Percentiles rank a stretch among this genome's conserved stretches.
Evolutionary conservation across 2,329 filamentous ascomycete genomes (phyloP).

Genomic region (Colletotrichum coccodes): DNA sequence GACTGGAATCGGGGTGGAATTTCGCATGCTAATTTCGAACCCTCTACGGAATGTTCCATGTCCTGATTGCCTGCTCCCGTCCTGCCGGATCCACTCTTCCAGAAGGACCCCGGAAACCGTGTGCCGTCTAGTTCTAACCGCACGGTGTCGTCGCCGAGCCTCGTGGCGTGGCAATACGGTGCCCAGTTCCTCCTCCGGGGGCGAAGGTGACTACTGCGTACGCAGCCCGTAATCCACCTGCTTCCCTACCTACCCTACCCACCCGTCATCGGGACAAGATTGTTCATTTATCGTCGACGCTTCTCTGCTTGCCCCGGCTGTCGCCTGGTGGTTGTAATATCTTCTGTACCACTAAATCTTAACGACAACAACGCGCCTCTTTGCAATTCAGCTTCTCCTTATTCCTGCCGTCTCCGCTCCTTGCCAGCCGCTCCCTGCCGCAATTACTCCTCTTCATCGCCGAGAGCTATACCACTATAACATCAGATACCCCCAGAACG

Average conservation of each 20-base stretch:
- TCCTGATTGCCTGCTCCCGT: constrained; percentile 27
- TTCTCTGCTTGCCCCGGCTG: constrained; percentile 12
- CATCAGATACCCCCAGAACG: constrained; percentile 13
- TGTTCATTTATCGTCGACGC: constrained; percentile 13
- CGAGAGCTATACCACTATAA: constrained; percentile 15
- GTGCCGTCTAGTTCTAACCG: background rate
- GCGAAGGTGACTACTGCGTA: background rate
- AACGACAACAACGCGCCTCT: background rate
- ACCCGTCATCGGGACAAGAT: constrained; percentile 4
- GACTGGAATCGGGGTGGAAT: constrained; percentile 2
- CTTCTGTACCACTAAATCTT: constrained; percentile 10
- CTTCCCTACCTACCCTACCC: constrained; percentile 10
- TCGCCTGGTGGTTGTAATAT: constrained; percentile 17
- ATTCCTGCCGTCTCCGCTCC: background rate
- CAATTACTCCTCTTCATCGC: constrained; percentile 4
- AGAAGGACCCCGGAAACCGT: constrained; percentile 18
- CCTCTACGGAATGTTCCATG: constrained; percentile 25
- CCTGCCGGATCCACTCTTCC: constrained; percentile 16
- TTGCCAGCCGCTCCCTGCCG: constrained; percentile 6
- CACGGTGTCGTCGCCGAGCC: constrained; percentile 20
- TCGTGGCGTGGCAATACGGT: constrained; percentile 24
- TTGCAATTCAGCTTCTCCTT: background rate
- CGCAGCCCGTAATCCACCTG: background rate
- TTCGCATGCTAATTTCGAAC: constrained; percentile 18
- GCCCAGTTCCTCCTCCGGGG: constrained; percentile 3